Conservation (phyloP, 1,139 yeast species). For the Protomyces inundatus region DNA sequence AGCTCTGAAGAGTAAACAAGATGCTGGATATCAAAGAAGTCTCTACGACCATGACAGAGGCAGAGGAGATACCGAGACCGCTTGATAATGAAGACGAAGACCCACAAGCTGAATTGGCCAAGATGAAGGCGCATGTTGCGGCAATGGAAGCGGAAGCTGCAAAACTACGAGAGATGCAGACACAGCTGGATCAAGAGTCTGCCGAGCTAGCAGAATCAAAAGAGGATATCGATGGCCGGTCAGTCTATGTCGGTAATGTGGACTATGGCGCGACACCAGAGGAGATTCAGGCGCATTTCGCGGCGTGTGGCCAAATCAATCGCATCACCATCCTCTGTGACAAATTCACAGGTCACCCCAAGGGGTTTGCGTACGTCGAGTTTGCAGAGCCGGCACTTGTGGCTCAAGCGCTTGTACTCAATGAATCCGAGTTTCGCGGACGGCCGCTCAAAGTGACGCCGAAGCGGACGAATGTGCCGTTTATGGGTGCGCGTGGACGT, state of each 20-base stretch:
- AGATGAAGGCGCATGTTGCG: slow-evolving; percentile 40
- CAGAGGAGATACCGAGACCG: background rate
- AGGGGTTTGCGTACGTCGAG: slow-evolving; percentile 82
- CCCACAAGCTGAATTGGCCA: slow-evolving; percentile 18
- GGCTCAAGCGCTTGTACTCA: slow-evolving; percentile 58
- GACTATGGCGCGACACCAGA: slow-evolving; percentile 75
- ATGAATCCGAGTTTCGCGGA: slow-evolving; percentile 62
- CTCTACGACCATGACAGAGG: slow-evolving; percentile 4
- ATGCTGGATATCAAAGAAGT: too few relatives aligned
- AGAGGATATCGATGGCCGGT: slow-evolving; percentile 65
- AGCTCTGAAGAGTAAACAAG: too few relatives aligned
- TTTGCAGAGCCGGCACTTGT: slow-evolving; percentile 62
- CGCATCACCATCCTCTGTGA: slow-evolving; percentile 76
- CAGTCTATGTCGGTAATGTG: slow-evolving; percentile 83
- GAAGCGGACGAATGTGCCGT: slow-evolving; percentile 77
- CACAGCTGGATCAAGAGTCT: slow-evolving; percentile 46
- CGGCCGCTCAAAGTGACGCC: slow-evolving; percentile 66
- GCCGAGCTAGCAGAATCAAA: slow-evolving; percentile 47
- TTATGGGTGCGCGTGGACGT: slow-evolving; percentile 47
- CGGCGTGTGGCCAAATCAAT: slow-evolving; percentile 68
- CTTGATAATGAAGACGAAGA: slow-evolving; percentile 24
- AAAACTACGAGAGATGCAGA: slow-evolving; percentile 50
- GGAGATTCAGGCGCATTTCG: slow-evolving; percentile 73
- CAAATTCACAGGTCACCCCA: slow-evolving; percentile 69
- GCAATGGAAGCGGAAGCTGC: slow-evolving; percentile 54